These are phyloP conservation scores for Hyaloscypha variabilis DNA, from an alignment of 495 filamentous ascomycete species.

Conservation along the genomic window DNA sequence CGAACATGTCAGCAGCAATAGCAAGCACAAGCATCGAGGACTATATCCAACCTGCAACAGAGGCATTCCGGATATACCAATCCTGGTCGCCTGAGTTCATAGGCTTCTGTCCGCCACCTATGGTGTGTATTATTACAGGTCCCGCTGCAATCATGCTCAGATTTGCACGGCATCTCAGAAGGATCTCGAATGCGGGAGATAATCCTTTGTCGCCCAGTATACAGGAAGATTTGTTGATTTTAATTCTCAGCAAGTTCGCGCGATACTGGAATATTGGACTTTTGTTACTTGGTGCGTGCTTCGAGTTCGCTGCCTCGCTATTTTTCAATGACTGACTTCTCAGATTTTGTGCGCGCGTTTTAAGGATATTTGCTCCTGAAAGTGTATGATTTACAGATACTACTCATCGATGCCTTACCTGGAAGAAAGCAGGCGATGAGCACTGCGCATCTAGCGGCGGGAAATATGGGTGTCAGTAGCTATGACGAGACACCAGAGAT, in stretches of 20 bases:
- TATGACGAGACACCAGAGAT: no score
- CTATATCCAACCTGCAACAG: neutral
- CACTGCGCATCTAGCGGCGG: no score
- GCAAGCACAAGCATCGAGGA: neutral
- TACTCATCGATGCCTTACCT: no score
- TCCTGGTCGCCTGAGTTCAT: constrained; percentile 8
- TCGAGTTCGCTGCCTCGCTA: no score
- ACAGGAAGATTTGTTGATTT: neutral
- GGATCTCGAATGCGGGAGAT: neutral
- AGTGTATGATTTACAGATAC: no score
- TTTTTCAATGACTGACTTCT: no score
- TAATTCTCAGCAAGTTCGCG: neutral
- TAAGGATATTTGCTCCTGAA: no score
- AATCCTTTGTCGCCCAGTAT: neutral
- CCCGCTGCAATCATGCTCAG: neutral
- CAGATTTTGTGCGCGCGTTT: no score
- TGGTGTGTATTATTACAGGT: neutral
- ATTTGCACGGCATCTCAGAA: no score
- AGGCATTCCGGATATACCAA: neutral
- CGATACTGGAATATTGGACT: constrained; percentile 9
- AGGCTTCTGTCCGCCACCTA: neutral
- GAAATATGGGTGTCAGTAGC: no score
- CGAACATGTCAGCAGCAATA: no score
- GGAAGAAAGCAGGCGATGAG: no score
- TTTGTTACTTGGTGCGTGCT: neutral